These are phyloP conservation scores for Aureobasidium sp. DNA, from an alignment of 2,329 filamentous ascomycete species.

Conservation along the genomic window DNA sequence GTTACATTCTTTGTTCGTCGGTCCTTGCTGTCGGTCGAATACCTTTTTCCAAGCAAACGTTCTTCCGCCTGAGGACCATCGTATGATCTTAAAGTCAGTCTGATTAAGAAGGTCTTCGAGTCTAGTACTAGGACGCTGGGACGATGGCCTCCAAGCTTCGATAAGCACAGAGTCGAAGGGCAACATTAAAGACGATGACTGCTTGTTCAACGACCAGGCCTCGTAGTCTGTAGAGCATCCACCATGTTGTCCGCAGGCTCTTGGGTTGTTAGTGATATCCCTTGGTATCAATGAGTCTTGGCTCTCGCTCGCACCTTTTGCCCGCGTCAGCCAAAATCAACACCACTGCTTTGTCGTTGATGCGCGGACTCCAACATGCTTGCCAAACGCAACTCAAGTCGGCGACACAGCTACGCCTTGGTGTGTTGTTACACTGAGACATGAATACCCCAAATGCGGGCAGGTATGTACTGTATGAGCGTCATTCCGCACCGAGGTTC, in stretches of 20 bases:
- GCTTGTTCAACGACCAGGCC: too few species aligned
- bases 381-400: neutral
- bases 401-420: neutral
- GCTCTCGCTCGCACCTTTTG: neutral
- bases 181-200: too few species aligned
- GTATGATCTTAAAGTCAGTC: too few species aligned
- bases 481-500: neutral
- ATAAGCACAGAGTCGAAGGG: too few species aligned
- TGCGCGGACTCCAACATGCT: neutral
- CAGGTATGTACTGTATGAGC: neutral
- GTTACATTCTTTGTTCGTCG: too few species aligned
- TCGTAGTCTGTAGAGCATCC: neutral
- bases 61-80: too few species aligned
- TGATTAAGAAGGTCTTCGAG: too few species aligned
- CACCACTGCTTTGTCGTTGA: neutral
- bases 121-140: too few species aligned
- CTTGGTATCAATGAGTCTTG: neutral
- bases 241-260: too few species aligned
- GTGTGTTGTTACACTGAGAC: neutral
- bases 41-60: too few species aligned
- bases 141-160: too few species aligned
- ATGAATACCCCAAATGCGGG: neutral
- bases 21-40: too few species aligned
- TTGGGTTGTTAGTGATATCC: neutral
- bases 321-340: neutral